Evolutionary conservation across 345 rosid species (phyloP).

Genomic region (Garcia nutans): DNA sequence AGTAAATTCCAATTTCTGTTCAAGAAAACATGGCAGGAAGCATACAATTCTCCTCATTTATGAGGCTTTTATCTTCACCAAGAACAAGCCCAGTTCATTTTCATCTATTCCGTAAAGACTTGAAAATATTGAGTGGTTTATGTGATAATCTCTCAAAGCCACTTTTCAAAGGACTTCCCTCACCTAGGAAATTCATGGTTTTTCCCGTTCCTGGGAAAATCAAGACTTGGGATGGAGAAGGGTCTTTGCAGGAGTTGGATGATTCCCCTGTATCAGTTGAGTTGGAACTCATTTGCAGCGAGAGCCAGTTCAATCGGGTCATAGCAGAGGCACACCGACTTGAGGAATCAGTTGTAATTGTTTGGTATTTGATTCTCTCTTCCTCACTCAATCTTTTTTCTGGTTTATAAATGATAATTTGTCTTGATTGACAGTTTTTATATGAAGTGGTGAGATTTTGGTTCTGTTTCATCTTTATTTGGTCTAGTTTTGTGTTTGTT

Average conservation of each 20-base stretch:
- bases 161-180: conserved; percentile 15
- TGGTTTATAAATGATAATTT: background rate
- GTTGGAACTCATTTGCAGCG: conserved; percentile 52
- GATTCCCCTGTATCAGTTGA: conserved; percentile 64
- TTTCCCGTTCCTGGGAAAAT: conserved; percentile 14
- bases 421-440: background rate
- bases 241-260: conserved; percentile 45
- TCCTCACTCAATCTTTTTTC: background rate
- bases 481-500: background rate
- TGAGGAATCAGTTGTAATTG: conserved; percentile 55
- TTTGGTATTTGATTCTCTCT: conserved; percentile 52
- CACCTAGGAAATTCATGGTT: conserved; percentile 6
- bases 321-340: conserved; percentile 72
- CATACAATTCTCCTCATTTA: background rate
- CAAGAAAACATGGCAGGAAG: background rate
- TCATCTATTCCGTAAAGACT: background rate
- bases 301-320: conserved; percentile 70
- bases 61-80: background rate
- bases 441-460: conserved; percentile 6
- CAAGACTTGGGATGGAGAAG: conserved; percentile 38
- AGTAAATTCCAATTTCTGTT: too few species aligned
- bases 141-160: conserved; percentile 13
- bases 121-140: background rate
- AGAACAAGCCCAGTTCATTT: background rate
- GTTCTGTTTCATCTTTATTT: background rate